Base-by-base conservation (phyloP, 208 protist species). In the Acanthamoeba culbertsoni region DNA sequence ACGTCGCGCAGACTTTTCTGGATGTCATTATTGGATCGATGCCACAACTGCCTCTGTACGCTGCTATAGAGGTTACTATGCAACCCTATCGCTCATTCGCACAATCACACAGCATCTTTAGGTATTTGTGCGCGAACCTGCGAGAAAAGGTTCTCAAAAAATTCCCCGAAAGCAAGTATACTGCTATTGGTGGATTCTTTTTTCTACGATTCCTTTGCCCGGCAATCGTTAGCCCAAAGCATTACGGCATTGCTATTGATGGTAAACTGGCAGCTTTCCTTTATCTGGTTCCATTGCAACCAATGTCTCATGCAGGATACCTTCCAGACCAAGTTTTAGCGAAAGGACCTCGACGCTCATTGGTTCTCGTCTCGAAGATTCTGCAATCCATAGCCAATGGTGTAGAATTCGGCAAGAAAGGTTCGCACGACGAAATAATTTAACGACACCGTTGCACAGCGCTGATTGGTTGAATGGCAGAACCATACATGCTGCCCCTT, bases 191-290 rank as follows among this genome's bases (percentile, higher is more conserved):
- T 35, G 79, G 79, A 7, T 89, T 89, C 79, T 89, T 89, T 51
- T 89, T 89, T 51, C 79, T 89, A n/a, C 79, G 79, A 18, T 89
- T 89, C 51, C 46, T 89, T 18, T 89, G 79, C 51, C 79, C 79
- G 26, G 79, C 79, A 26, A 89, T 89, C 53, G 79, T 89, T 7
- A 65, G 51, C 37, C 79, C 79, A 0, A 51, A 89, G 23, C 23
- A 46, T 35, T 89, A 89, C 35, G 55, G 55, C 0, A 7, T 89
- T n/a, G n/a, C n/a, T 14, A 4, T 65, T 0, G 79, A 89, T 14
- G 55, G 79, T 89, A 65, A 10, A 7, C 31, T 65, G 16, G 12
- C 16, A 16, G 14, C 14, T 75, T n/a, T 31, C 28, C 35, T 14
- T 31, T 75, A 12, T 75, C 14, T 31, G 65, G 65, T 75, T 75